Percentiles rank a stretch among this genome's conserved stretches.
Conservation (phyloP, 371 early-diverging fungal genomes). For the Syncephalastrum monosporum region DNA sequence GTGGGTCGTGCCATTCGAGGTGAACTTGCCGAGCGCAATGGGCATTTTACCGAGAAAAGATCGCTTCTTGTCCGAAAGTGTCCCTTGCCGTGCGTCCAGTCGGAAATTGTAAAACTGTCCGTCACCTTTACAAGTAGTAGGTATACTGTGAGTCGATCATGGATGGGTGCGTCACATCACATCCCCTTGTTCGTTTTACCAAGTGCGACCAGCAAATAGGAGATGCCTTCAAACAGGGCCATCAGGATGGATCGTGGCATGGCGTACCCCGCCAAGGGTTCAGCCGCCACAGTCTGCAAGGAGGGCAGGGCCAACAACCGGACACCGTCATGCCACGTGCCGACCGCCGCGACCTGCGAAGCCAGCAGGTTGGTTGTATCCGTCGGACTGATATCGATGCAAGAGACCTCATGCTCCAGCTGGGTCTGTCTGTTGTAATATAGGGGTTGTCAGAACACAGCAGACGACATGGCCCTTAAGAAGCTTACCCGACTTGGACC, state of each 20-base stretch:
- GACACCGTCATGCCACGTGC: constrained; percentile 77
- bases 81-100: constrained; percentile 46
- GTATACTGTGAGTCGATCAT: neutral
- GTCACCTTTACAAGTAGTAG: constrained; percentile 52
- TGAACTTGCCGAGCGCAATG: constrained; percentile 67
- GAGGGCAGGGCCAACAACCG: constrained; percentile 60
- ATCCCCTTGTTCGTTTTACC: constrained; percentile 42
- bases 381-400: constrained; percentile 66
- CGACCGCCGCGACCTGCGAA: constrained; percentile 65
- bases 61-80: constrained; percentile 61
- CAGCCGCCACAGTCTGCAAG: constrained; percentile 49
- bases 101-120: constrained; percentile 76
- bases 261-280: constrained; percentile 54
- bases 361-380: constrained; percentile 24
- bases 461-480: neutral
- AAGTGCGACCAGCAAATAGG: constrained; percentile 78
- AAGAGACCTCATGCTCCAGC: constrained; percentile 70
- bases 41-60: constrained; percentile 80
- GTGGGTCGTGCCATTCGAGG: constrained; percentile 54
- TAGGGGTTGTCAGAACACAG: neutral
- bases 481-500: constrained; percentile 45
- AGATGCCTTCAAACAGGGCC: constrained; percentile 67
- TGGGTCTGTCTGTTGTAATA: constrained; percentile 25
- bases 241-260: constrained; percentile 82
- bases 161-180: neutral